Base-by-base conservation (phyloP, 129 eudicot genomes). In the Lonicera japonica region DNA sequence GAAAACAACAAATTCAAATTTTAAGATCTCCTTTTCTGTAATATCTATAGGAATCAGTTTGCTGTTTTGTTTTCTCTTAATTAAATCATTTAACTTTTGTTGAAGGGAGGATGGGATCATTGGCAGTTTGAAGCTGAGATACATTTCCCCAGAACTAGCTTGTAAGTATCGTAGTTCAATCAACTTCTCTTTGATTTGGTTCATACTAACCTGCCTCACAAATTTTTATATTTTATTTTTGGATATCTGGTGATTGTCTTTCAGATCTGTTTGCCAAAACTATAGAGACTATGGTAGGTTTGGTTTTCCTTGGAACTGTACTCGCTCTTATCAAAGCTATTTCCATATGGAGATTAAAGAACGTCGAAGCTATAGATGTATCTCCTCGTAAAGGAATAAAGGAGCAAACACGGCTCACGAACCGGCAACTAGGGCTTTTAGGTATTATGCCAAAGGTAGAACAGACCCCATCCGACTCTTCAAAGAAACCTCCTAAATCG, bases 301-400 rank as follows among this genome's bases (percentile, higher is more conserved):
- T 85, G n/a, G 58, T 77, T 71, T 56, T 92, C 61, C 41, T 78
- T 40, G 99, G 86, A 62, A 68, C 86, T 23, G 36, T 81, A 46
- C 59, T 79, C 50, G 99, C 96, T 18, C 79, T 92, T 64, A 43
- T 83, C 74, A 92, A 77, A 79, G 92, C 88, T 23, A 71, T 84
- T 57, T 76, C 77, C 21, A 52, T 76, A 59, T 74, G 83, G 88
- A 82, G 77, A 73, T 16, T 76, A 39, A 80, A 65, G 77, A 71
- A 68, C 47, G 15, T 66, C 54, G 56, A 69, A 38, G 77, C 78
- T 56, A 75, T 63, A 60, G 69, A 70, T 20, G 25, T 55, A 65
- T 70, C 83, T 65, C 65, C 83, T 73, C 91, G 3, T 58, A 75
- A 70, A 40, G 79, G 80, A 45, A 69, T 60, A 18, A 76, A 74